A percentile compares a stretch with the other conserved stretches of the same genome.
phyloP scores from a whole-genome alignment of 1,284 basidiomycete species.

The Ceratobasidium papillatum region DNA sequence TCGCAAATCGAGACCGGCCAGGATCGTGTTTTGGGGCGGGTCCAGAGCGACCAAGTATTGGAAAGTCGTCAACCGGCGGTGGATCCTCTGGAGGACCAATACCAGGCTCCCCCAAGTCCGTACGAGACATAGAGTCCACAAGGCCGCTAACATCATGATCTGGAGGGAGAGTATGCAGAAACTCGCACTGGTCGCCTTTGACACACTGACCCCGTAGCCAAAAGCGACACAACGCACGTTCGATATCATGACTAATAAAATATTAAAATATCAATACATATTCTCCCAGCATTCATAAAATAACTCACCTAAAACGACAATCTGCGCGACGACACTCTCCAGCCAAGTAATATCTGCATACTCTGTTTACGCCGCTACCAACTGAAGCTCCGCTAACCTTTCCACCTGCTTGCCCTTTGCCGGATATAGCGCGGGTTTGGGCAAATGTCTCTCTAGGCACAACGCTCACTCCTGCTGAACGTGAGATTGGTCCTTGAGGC shows the following conservation, averaged over 20 bases:
- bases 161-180: conserved; percentile 86
- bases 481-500: conserved; percentile 6
- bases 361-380: conserved; percentile 52
- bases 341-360: conserved; percentile 95
- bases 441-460: conserved; percentile 45
- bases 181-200: conserved; percentile 91
- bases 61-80: conserved; percentile 87
- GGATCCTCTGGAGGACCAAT: conserved; percentile 54
- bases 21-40: conserved; percentile 63
- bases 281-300: background rate
- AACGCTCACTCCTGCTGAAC: conserved; percentile 43
- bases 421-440: conserved; percentile 15
- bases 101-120: conserved; percentile 64
- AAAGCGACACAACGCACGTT: conserved; percentile 93
- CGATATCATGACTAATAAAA: conserved; percentile 78
- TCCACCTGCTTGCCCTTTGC: conserved; percentile 11
- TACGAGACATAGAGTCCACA: conserved; percentile 73
- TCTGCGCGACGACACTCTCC: conserved; percentile 96
- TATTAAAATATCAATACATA: background rate
- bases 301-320: conserved; percentile 90
- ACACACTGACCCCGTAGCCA: conserved; percentile 97
- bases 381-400: conserved; percentile 1
- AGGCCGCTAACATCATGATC: conserved; percentile 74
- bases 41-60: conserved; percentile 61
- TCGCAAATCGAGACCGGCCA: conserved; percentile 81